These are phyloP conservation scores for Cercospora sp. DNA, from an alignment of 2,329 filamentous ascomycete species.

Conservation along the genomic window DNA sequence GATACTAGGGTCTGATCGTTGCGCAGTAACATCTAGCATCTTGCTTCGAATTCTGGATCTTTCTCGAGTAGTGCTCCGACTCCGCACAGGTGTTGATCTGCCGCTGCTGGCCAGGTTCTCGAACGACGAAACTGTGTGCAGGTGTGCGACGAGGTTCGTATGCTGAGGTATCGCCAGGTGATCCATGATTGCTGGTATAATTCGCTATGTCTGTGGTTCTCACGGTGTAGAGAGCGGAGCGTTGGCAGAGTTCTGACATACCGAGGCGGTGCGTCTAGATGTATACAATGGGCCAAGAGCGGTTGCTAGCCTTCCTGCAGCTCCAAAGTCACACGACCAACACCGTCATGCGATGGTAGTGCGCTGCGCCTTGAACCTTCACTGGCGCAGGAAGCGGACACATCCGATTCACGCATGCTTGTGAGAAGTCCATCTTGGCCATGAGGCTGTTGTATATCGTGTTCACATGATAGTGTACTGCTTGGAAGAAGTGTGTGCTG, in stretches of 20 bases:
- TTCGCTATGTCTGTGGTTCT: background rate
- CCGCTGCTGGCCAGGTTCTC: background rate
- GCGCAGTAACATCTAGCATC: conserved; percentile 7
- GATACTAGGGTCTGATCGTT: background rate
- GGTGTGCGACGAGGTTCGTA: conserved; percentile 12
- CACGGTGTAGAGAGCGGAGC: background rate
- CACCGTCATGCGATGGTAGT: conserved; percentile 6
- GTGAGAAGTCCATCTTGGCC: background rate
- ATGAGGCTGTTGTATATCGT: background rate
- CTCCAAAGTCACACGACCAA: conserved; percentile 13
- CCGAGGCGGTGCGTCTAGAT: conserved; percentile 8
- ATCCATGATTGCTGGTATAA: conserved; percentile 3
- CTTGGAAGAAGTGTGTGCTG: background rate
- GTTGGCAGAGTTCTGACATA: background rate
- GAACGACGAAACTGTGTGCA: background rate
- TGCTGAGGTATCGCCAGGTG: conserved; percentile 12
- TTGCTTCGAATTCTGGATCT: conserved; percentile 6
- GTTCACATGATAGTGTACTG: background rate
- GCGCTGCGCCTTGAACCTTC: background rate
- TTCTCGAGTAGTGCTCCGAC: conserved; percentile 4
- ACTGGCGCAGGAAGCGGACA: background rate
- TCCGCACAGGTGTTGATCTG: background rate
- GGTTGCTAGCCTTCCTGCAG: conserved; percentile 6
- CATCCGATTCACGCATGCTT: background rate
- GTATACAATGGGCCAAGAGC: conserved; percentile 11